Percentiles rank a stretch among this genome's conserved stretches.
These are phyloP conservation scores for Trichomonas gallinae DNA, from an alignment of 208 protist species.

Conservation along the genomic window DNA sequence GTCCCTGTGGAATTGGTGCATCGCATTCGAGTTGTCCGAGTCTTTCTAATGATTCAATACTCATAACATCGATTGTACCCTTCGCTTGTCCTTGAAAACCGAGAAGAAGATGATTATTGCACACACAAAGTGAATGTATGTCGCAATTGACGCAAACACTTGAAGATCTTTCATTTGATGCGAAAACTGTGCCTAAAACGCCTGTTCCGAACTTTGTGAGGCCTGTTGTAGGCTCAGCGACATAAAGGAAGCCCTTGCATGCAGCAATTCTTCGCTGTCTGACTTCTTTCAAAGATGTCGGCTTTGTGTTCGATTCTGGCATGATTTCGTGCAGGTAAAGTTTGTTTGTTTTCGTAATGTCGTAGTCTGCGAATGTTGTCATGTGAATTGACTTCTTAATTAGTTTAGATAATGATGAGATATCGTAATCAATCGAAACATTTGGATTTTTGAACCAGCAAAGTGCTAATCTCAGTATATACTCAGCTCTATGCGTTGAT, in stretches of 20 bases:
- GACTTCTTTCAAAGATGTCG: neutral
- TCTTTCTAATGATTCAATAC: neutral
- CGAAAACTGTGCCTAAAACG: neutral
- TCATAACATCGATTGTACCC: neutral
- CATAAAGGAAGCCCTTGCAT: neutral
- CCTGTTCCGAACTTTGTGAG: neutral
- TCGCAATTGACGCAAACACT: neutral
- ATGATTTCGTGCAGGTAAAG: neutral
- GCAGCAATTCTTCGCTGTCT: neutral
- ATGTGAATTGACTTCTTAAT: neutral
- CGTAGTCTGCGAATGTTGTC: neutral
- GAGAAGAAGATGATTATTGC: neutral
- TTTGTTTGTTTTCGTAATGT: neutral
- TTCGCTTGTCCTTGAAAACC: neutral
- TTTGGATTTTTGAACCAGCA: neutral
- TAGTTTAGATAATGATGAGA: neutral
- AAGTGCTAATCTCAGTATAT: neutral
- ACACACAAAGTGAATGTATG: neutral
- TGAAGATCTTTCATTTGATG: neutral
- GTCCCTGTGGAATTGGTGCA: neutral
- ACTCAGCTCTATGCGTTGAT: neutral
- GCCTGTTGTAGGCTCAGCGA: neutral
- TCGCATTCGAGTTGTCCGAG: neutral
- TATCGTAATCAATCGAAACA: neutral
- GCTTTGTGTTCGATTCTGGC: neutral